Percentiles rank a stretch among this genome's conserved stretches.
Evolutionary conservation across 495 filamentous ascomycete species (phyloP).

Genomic region (Neurospora discreta): DNA sequence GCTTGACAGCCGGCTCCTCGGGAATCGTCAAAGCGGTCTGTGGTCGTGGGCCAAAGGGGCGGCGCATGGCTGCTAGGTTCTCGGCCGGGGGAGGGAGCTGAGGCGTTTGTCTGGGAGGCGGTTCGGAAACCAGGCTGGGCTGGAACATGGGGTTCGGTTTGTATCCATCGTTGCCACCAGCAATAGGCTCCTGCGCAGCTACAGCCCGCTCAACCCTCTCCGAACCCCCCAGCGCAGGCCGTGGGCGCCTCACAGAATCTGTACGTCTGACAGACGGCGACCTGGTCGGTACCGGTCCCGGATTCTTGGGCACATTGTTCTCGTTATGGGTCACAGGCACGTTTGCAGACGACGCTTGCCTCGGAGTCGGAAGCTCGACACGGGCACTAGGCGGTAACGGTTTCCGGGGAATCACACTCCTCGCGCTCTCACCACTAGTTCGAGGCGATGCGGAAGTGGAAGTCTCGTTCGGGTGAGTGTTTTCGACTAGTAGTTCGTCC

Average conservation of each 20-base stretch:
- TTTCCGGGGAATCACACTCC: slow-evolving; percentile 32
- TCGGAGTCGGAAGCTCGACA: neutral
- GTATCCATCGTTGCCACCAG: slow-evolving; percentile 4
- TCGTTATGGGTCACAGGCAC: neutral
- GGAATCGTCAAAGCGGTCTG: neutral
- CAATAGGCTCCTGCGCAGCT: neutral
- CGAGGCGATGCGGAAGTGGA: slow-evolving; percentile 28
- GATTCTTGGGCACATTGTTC: neutral
- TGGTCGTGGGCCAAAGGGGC: slow-evolving; percentile 4
- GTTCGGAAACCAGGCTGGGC: neutral
- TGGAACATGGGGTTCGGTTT: slow-evolving; percentile 16
- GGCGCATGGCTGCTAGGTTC: neutral
- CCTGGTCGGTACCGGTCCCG: neutral
- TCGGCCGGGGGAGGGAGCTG: neutral
- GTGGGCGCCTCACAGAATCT: neutral
- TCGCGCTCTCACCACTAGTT: slow-evolving; percentile 35
- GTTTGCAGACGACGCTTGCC: neutral
- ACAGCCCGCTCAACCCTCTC: neutral
- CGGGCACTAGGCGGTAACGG: slow-evolving; percentile 24
- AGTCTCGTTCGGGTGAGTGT: slow-evolving; percentile 26
- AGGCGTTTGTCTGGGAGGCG: neutral
- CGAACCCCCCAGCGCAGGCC: too few relatives aligned
- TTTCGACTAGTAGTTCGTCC: slow-evolving; percentile 38
- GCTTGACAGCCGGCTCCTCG: neutral
- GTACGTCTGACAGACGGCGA: neutral